phyloP scores from a whole-genome alignment of 208 protist species.

The Leishmania arabica region DNA sequence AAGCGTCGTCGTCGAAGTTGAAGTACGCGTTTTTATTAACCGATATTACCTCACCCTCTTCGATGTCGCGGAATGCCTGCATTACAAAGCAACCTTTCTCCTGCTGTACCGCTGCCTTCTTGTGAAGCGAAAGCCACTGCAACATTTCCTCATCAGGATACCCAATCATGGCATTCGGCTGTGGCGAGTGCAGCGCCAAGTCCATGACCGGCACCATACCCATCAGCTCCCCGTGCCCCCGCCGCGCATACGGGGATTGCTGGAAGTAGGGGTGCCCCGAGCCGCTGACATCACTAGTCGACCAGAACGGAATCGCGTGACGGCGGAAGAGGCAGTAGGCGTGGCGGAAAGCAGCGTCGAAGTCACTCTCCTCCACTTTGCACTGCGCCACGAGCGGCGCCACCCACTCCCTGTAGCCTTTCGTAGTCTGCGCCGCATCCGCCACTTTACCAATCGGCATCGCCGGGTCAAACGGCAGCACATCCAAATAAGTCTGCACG shows the following conservation, averaged over 20 bases:
- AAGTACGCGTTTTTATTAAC: slow-evolving; percentile 90
- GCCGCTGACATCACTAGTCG: slow-evolving; percentile 43
- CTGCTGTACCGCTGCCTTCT: slow-evolving; percentile 49
- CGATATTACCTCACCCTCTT: slow-evolving; percentile 70
- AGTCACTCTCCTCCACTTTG: slow-evolving; percentile 58
- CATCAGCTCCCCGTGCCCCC: slow-evolving; percentile 62
- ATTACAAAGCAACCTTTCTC: slow-evolving; percentile 86
- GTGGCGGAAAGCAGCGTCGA: slow-evolving; percentile 72
- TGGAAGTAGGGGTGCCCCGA: slow-evolving; percentile 82
- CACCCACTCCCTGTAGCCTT: slow-evolving; percentile 65
- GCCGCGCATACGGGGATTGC: slow-evolving; percentile 51
- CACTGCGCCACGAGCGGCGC: slow-evolving; percentile 56
- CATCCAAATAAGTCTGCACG: slow-evolving; percentile 80
- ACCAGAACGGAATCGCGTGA: slow-evolving; percentile 88
- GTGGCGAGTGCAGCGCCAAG: slow-evolving; percentile 77
- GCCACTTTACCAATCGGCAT: slow-evolving; percentile 75
- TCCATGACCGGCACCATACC: slow-evolving; percentile 89
- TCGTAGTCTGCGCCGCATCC: slow-evolving; percentile 66
- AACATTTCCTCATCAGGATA: slow-evolving; percentile 88
- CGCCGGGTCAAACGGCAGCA: slow-evolving; percentile 76
- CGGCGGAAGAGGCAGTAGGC: slow-evolving; percentile 88
- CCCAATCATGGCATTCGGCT: slow-evolving; percentile 82
- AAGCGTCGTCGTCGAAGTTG: slow-evolving; percentile 87
- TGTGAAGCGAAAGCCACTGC: slow-evolving; percentile 77
- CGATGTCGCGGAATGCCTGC: slow-evolving; percentile 87